phyloP scores from a whole-genome alignment of 176 grass and related monocot genomes.

The Dactylis glomerata region DNA sequence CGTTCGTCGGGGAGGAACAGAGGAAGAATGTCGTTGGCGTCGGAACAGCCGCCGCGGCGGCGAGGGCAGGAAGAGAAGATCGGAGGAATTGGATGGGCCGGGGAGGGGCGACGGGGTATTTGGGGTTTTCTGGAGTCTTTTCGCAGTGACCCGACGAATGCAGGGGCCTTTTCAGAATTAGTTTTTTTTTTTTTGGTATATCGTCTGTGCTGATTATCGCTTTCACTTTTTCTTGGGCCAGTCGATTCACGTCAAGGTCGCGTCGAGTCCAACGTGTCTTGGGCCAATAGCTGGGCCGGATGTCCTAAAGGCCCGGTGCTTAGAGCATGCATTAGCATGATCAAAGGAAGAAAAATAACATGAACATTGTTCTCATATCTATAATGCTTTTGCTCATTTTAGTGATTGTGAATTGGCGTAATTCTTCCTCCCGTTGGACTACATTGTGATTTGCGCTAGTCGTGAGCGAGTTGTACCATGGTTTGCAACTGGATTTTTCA shows the following conservation, averaged over 20 bases:
- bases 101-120: not conserved
- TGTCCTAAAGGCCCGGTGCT: no score
- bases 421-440: no score
- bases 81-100: not conserved
- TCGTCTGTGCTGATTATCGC: not conserved
- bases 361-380: no score
- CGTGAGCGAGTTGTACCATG: no score
- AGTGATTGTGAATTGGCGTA: no score
- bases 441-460: no score
- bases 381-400: no score
- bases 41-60: not conserved
- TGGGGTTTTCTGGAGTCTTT: not conserved
- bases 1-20: not conserved
- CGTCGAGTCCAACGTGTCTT: no score
- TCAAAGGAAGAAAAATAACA: no score
- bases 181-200: not conserved
- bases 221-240: not conserved
- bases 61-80: not conserved
- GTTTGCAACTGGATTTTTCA: no score
- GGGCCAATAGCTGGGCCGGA: not conserved
- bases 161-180: not conserved
- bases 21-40: not conserved
- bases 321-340: no score
- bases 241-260: no score
- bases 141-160: not conserved